Percentiles rank a stretch among this genome's conserved stretches.
phyloP scores from a whole-genome alignment of 2,329 filamentous ascomycete species.

The Apiospora marii region DNA sequence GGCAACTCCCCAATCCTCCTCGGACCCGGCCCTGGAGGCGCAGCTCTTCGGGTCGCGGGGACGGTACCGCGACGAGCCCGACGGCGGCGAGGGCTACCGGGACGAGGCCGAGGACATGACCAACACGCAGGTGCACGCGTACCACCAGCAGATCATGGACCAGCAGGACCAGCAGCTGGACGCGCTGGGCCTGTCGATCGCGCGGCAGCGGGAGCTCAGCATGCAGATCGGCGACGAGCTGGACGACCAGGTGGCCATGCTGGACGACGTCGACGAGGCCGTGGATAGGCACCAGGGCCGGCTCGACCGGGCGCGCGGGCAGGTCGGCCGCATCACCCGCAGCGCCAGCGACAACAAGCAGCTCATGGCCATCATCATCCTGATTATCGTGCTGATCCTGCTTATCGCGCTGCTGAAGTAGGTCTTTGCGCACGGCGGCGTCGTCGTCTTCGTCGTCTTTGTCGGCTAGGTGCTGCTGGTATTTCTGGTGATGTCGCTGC shows the following conservation, averaged over 20 bases:
- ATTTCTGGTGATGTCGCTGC: neutral
- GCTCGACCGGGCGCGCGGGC: conserved; percentile 76
- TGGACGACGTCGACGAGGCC: conserved; percentile 86
- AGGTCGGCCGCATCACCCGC: conserved; percentile 75
- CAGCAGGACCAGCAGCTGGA: conserved; percentile 97
- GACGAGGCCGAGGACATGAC: conserved; percentile 68
- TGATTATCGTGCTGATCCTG: conserved; percentile 84
- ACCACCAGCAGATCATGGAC: conserved; percentile 81
- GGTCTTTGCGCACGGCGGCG: neutral
- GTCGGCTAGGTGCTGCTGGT: neutral
- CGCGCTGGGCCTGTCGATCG: conserved; percentile 82
- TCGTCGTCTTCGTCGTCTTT: neutral
- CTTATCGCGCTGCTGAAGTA: conserved; percentile 81
- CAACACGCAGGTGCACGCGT: conserved; percentile 87
- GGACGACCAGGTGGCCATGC: conserved; percentile 85
- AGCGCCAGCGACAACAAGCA: conserved; percentile 87
- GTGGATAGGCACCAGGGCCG: conserved; percentile 83
- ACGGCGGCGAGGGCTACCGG: conserved; percentile 62
- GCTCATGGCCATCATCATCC: conserved; percentile 79
- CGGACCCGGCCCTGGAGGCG: conserved; percentile 54
- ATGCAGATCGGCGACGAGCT: conserved; percentile 97
- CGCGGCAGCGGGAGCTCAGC: conserved; percentile 87
- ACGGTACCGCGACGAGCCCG: conserved; percentile 76
- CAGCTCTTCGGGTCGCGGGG: conserved; percentile 56
- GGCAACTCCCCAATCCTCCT: conserved; percentile 40